phyloP scores from a whole-genome alignment of 257 asterid genomes.

The Buddleja alternifolia region DNA sequence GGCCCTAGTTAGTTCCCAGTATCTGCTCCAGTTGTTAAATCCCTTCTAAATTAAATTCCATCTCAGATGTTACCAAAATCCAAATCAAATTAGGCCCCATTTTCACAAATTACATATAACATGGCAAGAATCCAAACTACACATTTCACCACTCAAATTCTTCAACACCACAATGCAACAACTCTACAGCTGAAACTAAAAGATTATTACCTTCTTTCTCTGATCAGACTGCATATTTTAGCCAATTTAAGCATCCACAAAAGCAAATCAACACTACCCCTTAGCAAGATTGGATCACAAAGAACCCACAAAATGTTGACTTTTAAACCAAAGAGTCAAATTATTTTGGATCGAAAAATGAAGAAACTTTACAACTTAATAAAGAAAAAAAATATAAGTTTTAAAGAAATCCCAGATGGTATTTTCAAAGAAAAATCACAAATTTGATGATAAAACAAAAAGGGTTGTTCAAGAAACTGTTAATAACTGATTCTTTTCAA shows the following conservation, averaged over 20 bases:
- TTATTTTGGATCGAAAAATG: slow-evolving; percentile 37
- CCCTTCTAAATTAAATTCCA: background rate
- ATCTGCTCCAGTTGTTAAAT: slow-evolving; percentile 21
- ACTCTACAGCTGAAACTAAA: background rate
- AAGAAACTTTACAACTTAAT: slow-evolving; percentile 27
- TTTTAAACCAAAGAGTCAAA: slow-evolving; percentile 27
- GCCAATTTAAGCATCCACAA: slow-evolving; percentile 51
- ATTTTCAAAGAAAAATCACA: slow-evolving; percentile 34
- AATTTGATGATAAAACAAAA: slow-evolving; percentile 7
- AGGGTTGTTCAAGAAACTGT: slow-evolving; percentile 21
- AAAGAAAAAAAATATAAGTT: background rate
- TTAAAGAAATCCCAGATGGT: slow-evolving; percentile 40
- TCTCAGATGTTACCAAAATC: slow-evolving; percentile 16
- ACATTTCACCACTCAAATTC: slow-evolving; percentile 30
- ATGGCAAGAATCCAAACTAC: slow-evolving; percentile 1
- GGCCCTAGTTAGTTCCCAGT: background rate
- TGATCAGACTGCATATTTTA: slow-evolving; percentile 82
- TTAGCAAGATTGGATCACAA: slow-evolving; percentile 43
- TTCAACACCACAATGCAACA: background rate
- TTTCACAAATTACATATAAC: slow-evolving; percentile 10
- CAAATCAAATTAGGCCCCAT: slow-evolving; percentile 19
- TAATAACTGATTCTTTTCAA: slow-evolving; percentile 22
- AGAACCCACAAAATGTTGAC: slow-evolving; percentile 31
- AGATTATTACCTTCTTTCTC: slow-evolving; percentile 63
- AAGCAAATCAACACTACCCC: slow-evolving; percentile 26